Base-by-base conservation (phyloP, 345 rosid genomes). In the Linum usitatissimum region DNA sequence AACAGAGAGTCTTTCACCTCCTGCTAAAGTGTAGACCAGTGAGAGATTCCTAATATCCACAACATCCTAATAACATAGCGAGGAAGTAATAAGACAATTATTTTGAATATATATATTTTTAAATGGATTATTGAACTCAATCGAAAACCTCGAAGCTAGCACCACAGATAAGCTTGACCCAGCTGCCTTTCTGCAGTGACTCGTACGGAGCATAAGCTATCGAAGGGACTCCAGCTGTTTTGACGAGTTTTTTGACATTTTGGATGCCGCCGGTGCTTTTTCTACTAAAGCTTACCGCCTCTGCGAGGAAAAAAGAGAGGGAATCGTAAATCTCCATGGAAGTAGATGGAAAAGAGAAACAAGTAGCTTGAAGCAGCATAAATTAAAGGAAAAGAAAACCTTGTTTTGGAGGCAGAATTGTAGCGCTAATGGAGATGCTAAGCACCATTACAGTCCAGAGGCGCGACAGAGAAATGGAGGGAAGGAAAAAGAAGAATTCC, bases 111-210 rank as follows among this genome's bases (percentile, higher is more conserved):
- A n/a, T n/a, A n/a, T n/a, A n/a, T n/a, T n/a, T n/a, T n/a, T n/a
- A 51, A 55, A 51, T 13, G 6, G 15, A 7, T 39, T 13, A 6
- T 7, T 0, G 3, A 67, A 1, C 19, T 10, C 30, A 18, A 9
- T 39, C 9, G n/a, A n/a, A 63, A 60, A 79, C 86, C 89, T 84
- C 86, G 42, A 84, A 84, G 71, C 89, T 81, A 6, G 86, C 86
- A 55, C 86, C 86, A 53, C 86, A 81, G 30, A 84, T 84, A 66
- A 84, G 84, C 83, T 84, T 81, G 66, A 81, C 86, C 89, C 83
- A 84, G 77, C 73, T 81, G 14, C 89, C 84, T 45, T 66, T 70
- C 53, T 61, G 71, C 64, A 84, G 84, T 34, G 84, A 81, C 64
- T 76, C 70, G 12, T 61, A 68, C 0, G 89, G 89, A 53, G 84